These are phyloP conservation scores for Verticillium isaacii DNA, from an alignment of 2,329 filamentous ascomycete species.

Conservation along the genomic window DNA sequence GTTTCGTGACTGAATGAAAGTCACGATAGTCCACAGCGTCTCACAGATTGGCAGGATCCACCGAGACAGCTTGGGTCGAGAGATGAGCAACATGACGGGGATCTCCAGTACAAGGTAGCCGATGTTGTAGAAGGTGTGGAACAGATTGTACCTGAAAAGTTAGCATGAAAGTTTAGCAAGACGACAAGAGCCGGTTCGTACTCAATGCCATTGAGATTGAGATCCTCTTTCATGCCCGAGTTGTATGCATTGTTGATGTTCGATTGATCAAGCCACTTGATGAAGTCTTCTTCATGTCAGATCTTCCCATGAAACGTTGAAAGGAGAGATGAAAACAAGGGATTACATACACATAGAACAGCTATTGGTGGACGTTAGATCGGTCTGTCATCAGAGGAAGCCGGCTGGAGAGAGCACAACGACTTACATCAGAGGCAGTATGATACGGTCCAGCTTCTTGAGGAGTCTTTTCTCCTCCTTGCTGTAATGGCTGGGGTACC, in stretches of 20 bases:
- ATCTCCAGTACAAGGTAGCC: slow-evolving; percentile 20
- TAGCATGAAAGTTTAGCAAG: neutral
- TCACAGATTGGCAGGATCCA: slow-evolving; percentile 25
- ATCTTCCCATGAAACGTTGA: neutral
- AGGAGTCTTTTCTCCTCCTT: slow-evolving; percentile 20
- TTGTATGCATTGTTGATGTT: slow-evolving; percentile 41
- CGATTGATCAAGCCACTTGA: slow-evolving; percentile 32
- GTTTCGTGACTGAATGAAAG: slow-evolving; percentile 11
- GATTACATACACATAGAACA: slow-evolving; percentile 1
- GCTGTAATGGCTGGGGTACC: slow-evolving; percentile 25
- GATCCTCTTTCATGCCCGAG: slow-evolving; percentile 41
- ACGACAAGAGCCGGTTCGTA: slow-evolving; percentile 6
- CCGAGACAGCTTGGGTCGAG: slow-evolving; percentile 17
- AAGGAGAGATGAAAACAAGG: neutral
- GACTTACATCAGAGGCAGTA: slow-evolving; percentile 23
- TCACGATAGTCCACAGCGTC: slow-evolving; percentile 7
- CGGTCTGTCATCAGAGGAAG: neutral
- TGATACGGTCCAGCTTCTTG: slow-evolving; percentile 22
- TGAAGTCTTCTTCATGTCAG: slow-evolving; percentile 4
- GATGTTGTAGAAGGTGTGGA: slow-evolving; percentile 22
- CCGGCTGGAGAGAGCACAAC: neutral
- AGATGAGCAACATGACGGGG: slow-evolving; percentile 19
- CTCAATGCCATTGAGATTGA: slow-evolving; percentile 40
- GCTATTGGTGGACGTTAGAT: neutral
- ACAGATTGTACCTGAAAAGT: slow-evolving; percentile 15